Conservation (phyloP, 1,139 yeast genomes). For the Scheffersomyces insectosa region DNA sequence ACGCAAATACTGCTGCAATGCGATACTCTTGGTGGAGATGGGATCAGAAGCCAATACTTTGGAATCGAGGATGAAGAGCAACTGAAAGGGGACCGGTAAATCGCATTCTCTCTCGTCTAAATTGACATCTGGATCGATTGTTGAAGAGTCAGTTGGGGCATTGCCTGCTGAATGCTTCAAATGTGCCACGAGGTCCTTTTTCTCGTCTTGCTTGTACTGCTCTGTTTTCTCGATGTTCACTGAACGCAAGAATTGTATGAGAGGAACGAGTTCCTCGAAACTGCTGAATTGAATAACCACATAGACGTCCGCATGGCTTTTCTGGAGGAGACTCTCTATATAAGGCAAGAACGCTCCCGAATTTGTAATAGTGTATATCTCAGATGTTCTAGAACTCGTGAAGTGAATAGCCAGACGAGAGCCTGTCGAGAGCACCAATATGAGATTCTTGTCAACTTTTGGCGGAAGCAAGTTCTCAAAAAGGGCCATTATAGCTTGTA, state of each 20-base stretch:
- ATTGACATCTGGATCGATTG: background rate
- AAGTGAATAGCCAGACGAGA: conserved; percentile 8
- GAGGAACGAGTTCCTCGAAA: conserved; percentile 12
- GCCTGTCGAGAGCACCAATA: conserved; percentile 3
- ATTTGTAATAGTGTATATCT: conserved; percentile 24
- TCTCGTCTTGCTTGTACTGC: conserved; percentile 4
- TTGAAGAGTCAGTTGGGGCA: background rate
- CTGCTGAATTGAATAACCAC: conserved; percentile 15
- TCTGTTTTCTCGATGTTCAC: conserved; percentile 2
- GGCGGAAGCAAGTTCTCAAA: too few species aligned
- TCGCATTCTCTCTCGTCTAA: conserved; percentile 20
- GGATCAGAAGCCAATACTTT: conserved; percentile 16
- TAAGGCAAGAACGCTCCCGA: conserved; percentile 19
- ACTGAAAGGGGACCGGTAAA: conserved; percentile 18
- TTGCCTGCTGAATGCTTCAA: conserved; percentile 8
- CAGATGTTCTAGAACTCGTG: conserved; percentile 9
- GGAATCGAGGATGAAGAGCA: conserved; percentile 20
- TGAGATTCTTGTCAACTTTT: background rate
- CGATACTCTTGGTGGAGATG: conserved; percentile 21
- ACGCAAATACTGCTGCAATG: conserved; percentile 56
- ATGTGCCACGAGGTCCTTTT: conserved; percentile 2
- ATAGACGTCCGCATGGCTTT: conserved; percentile 8
- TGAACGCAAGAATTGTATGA: conserved; percentile 1
- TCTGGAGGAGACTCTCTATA: conserved; percentile 14
- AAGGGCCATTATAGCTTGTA: too few species aligned